A percentile compares a stretch with the other conserved stretches of the same genome.
Conservation (phyloP, 495 filamentous ascomycete genomes). For the Aspergillus bertholletiae region DNA sequence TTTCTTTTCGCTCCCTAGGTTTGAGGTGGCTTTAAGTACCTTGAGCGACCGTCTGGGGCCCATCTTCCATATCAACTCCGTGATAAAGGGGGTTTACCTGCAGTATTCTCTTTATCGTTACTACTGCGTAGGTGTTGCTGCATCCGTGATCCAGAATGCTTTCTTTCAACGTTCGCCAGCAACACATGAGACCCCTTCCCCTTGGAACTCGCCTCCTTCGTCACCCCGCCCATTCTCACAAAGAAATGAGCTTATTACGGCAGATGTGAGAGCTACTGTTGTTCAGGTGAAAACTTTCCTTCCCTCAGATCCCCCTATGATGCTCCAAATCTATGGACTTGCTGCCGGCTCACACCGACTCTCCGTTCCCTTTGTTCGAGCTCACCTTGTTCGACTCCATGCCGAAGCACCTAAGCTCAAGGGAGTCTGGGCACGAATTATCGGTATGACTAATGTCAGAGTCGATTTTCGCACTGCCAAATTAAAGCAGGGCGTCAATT, state of each 20-base stretch:
- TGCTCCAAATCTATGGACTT: constrained; percentile 81
- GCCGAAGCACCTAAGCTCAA: constrained; percentile 79
- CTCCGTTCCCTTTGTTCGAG: constrained; percentile 71
- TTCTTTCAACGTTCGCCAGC: constrained; percentile 50
- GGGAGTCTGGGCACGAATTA: constrained; percentile 76
- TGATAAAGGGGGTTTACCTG: constrained; percentile 70
- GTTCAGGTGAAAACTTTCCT: constrained; percentile 86
- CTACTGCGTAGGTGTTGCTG: constrained; percentile 82
- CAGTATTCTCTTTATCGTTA: constrained; percentile 94
- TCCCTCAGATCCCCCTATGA: constrained; percentile 81
- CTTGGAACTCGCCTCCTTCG: constrained; percentile 7
- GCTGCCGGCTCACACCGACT: constrained; percentile 83
- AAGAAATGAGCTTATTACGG: constrained; percentile 64
- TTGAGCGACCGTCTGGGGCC: constrained; percentile 81
- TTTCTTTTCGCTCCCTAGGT: constrained; percentile 80
- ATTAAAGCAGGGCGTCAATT: constrained; percentile 56
- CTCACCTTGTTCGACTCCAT: constrained; percentile 76
- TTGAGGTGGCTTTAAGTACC: constrained; percentile 83
- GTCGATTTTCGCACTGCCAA: constrained; percentile 75
- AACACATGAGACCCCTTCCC: constrained; percentile 3
- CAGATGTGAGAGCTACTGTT: constrained; percentile 75
- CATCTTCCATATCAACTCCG: constrained; percentile 80
- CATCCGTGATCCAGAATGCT: constrained; percentile 69
- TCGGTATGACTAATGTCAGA: constrained; percentile 76
- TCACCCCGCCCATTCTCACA: constrained; percentile 28